Evolutionary conservation across 495 filamentous ascomycete species (phyloP), one percentile per base, ranked within the genome.

Genomic region (Penicillium nucicola): DNA sequence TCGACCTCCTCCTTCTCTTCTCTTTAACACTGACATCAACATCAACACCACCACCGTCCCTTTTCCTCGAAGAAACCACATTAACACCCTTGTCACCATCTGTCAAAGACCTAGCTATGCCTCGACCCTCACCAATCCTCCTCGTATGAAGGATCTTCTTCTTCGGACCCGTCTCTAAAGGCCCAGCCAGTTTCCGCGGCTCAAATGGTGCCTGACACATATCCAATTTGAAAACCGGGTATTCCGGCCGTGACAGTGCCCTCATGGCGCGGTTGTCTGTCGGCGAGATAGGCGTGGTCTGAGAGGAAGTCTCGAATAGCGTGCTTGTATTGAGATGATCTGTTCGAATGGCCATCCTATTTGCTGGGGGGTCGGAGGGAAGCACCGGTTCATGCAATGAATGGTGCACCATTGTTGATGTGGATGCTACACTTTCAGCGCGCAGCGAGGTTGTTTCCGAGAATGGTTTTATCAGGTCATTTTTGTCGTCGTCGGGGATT

Each of bases 151-250:
- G 13, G 5, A 4, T 8, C 14, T 9, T 15, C 15, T 19, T 43
- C 37, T n/a, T 42, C 42, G 0, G 22, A 0, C 34, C 38, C 0
- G 51, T 42, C 17, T 61, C 57, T 32, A 61, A 45, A 0, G 60
- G 51, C 20, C 28, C 50, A 22, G 47, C 38, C 10, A 62, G 19
- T 12, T 40, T 32, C 19, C 59, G 50, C 2, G 50, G 34, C 20
- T 57, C 51, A 1, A 35, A 33, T 13, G 58, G 46, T 12, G 53
- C 45, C 18, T 42, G 19, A 10, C 40, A 45, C 6, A 50, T 59
- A 30, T 65, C 62, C 35, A 65, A 37, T 34, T 49, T 58, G 1
- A 57, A 39, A 13, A 65, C 25, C 1, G 62, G 62, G 17, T 62
- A 60, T 22, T 60, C 58, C 9, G 50, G 45, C 40, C 42, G 48